Conservation (phyloP, 108 stramenopile species). For the Skeletonema potamos region DNA sequence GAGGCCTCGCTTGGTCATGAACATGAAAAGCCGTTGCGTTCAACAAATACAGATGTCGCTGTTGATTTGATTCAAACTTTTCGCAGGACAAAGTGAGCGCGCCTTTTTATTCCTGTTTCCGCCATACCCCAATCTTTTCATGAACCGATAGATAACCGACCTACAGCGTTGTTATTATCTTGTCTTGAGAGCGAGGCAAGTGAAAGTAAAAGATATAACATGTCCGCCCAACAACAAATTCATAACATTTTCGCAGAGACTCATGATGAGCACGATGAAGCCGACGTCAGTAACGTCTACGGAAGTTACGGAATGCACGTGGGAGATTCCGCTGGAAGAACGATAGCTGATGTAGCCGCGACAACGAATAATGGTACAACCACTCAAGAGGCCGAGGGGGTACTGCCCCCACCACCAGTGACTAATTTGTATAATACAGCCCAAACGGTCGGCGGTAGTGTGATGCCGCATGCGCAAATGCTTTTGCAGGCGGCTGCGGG, state of each 20-base stretch:
- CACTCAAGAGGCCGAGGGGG: neutral
- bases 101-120: too few species aligned
- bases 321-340: too few species aligned
- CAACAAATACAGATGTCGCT: too few species aligned
- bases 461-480: constrained; percentile 2
- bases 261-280: neutral
- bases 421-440: neutral
- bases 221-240: neutral
- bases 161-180: too few species aligned
- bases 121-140: too few species aligned
- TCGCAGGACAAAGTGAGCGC: too few species aligned
- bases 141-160: too few species aligned
- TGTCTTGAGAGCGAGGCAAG: too few species aligned
- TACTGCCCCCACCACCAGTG: neutral
- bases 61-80: too few species aligned
- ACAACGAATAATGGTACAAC: neutral
- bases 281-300: neutral
- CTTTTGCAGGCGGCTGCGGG: neutral
- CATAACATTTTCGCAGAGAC: neutral
- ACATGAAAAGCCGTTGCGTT: too few species aligned
- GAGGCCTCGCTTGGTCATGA: neutral
- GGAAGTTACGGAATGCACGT: neutral
- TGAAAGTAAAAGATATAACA: neutral
- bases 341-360: neutral
- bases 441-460: neutral